These are phyloP conservation scores for Kitagawia praeruptora DNA, from an alignment of 129 eudicot species.

Conservation along the genomic window DNA sequence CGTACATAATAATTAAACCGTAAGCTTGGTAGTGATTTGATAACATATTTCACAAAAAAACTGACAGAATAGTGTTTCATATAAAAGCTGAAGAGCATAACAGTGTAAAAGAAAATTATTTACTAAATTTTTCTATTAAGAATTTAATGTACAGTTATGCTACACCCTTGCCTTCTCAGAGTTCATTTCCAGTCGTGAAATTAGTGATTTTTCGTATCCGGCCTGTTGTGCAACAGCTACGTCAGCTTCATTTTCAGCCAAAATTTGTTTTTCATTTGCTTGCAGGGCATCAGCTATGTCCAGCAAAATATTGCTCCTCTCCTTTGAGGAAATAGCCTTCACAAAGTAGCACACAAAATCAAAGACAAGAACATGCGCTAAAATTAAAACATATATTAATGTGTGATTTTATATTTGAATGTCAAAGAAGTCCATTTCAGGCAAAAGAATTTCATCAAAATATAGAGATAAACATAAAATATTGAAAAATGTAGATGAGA, in stretches of 20 bases:
- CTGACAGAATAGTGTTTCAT: neutral
- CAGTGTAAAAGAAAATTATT: neutral
- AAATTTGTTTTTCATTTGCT: constrained; percentile 52
- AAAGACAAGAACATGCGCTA: neutral
- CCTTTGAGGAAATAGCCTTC: constrained; percentile 69
- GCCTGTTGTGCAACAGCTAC: constrained; percentile 52
- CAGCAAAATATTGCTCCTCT: constrained; percentile 64
- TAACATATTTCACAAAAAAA: neutral
- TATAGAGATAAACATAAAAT: neutral
- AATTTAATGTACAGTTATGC: neutral
- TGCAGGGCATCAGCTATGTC: constrained; percentile 85
- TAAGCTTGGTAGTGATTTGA: neutral
- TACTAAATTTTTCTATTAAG: neutral
- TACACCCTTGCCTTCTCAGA: constrained; percentile 60
- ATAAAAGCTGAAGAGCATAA: neutral
- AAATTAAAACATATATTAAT: neutral
- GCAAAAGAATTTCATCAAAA: neutral
- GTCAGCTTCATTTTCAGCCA: constrained; percentile 75
- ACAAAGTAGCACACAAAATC: neutral
- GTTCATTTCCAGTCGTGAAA: constrained; percentile 71
- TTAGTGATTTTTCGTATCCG: constrained; percentile 67
- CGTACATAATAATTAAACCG: constrained; percentile 5
- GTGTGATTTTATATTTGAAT: neutral
- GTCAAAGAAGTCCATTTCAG: neutral
- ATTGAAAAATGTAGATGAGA: neutral